Conservation (phyloP, 2,329 filamentous ascomycete species). For the Xylaria sp. region DNA sequence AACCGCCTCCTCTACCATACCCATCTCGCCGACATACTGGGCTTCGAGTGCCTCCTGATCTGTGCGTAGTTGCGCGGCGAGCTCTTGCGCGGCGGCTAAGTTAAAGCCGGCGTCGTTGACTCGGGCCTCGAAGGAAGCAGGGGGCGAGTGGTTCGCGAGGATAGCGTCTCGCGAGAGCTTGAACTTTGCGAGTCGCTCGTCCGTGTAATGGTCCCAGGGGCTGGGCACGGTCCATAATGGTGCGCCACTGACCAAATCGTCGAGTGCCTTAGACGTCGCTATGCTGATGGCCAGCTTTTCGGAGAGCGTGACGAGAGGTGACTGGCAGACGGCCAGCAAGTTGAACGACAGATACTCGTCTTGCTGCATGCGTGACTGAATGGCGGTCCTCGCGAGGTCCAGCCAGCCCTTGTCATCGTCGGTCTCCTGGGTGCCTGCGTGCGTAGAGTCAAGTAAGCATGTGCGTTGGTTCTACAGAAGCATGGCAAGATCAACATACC, state of each 20-base stretch:
- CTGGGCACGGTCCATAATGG: slow-evolving; percentile 37
- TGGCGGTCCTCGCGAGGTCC: slow-evolving; percentile 54
- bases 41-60: slow-evolving; percentile 40
- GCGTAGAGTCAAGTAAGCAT: slow-evolving; percentile 26
- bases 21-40: slow-evolving; percentile 46
- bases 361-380: slow-evolving; percentile 63
- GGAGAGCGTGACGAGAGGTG: slow-evolving; percentile 50
- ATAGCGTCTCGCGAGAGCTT: slow-evolving; percentile 17
- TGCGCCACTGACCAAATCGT: slow-evolving; percentile 35
- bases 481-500: slow-evolving; percentile 37
- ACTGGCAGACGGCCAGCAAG: slow-evolving; percentile 67
- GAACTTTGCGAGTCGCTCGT: slow-evolving; percentile 17
- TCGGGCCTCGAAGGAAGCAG: neutral
- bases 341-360: slow-evolving; percentile 67
- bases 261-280: slow-evolving; percentile 37
- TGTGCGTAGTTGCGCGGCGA: slow-evolving; percentile 37
- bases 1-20: slow-evolving; percentile 40
- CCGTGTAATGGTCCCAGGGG: slow-evolving; percentile 18
- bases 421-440: slow-evolving; percentile 34
- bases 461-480: neutral
- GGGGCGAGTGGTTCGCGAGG: neutral
- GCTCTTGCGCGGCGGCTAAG: slow-evolving; percentile 28
- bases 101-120: slow-evolving; percentile 10
- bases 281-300: slow-evolving; percentile 42
- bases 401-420: slow-evolving; percentile 58